phyloP scores from a whole-genome alignment of 2,329 filamentous ascomycete species.

The Colletotrichum gigasporum region DNA sequence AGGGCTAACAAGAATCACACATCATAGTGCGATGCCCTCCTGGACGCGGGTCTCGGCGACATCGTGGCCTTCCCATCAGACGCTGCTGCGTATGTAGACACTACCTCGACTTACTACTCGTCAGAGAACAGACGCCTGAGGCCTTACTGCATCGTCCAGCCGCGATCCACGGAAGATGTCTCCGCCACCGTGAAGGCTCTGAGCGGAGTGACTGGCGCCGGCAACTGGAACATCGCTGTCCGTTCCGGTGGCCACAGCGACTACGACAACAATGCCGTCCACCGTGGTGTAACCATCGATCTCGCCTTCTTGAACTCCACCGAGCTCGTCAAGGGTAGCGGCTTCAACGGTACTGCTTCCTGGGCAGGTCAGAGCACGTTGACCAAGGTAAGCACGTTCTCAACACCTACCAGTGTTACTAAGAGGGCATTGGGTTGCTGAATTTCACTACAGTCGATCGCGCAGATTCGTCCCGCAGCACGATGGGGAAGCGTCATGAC shows the following conservation, averaged over 20 bases:
- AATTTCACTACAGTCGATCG: constrained; percentile 23
- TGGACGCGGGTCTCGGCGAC: constrained; percentile 7
- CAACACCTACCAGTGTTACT: too few relatives aligned
- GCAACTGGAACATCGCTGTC: constrained; percentile 42
- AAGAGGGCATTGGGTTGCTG: background rate
- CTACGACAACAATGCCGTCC: constrained; percentile 51
- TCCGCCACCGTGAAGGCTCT: constrained; percentile 32
- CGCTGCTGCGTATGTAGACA: background rate
- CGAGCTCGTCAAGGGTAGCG: constrained; percentile 32
- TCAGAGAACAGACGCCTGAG: constrained; percentile 34
- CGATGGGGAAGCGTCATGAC: constrained; percentile 36
- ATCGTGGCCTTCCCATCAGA: constrained; percentile 18
- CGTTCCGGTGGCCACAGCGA: constrained; percentile 56
- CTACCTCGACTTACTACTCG: constrained; percentile 34
- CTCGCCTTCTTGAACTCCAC: constrained; percentile 43
- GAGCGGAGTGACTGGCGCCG: background rate
- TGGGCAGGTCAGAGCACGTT: constrained; percentile 2
- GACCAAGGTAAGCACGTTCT: background rate
- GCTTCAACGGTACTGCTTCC: background rate
- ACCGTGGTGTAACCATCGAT: constrained; percentile 49
- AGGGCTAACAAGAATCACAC: too few relatives aligned
- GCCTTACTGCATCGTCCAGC: constrained; percentile 39
- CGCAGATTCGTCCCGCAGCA: constrained; percentile 40
- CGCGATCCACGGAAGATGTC: constrained; percentile 34
- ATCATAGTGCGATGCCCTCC: constrained; percentile 27